Base-by-base conservation (phyloP, 371 early-diverging fungal genomes). In the Rhizomucor miehei region DNA sequence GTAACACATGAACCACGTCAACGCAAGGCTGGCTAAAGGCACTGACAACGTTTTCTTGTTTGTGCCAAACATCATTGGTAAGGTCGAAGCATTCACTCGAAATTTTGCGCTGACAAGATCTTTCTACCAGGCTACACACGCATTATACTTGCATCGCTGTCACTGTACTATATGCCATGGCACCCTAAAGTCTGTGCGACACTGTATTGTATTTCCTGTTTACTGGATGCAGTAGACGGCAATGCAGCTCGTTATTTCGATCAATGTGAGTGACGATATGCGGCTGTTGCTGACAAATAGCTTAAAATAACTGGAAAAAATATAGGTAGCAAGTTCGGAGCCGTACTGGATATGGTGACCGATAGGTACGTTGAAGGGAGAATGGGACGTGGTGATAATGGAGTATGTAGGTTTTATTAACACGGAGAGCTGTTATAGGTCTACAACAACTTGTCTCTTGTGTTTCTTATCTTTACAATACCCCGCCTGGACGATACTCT, bases 261-360 rank as follows among this genome's bases (percentile, higher is more conserved):
- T 54, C 99, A 99, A 75, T 89, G 94, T 88, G 81, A 66, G 81
- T 62, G 20, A 13, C 8, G 25, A 11, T 29, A 29, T 29, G 29
- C 29, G n/a, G 29, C 29, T 3, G 29, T 29, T 29, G 29, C 29
- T 29, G 29, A 29, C 29, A 29, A 29, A 29, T 29, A 5, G 29
- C 29, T 29, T 29, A 29, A 17, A 36, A 43, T 34, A 16, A 20
- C 6, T 20, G 25, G 14, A n/a, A 43, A 16, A 0, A 13, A 16
- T 20, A 56, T 69, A 94, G 92, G 89, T 62, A 90, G 90, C 67
- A 86, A 88, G 62, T 95, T 97, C 69, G 98, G 98, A 35, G 93
- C 94, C 24, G 97, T 96, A 24, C 76, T 98, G 51, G 98, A 98
- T 67, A 97, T 97, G 98, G 96, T 97, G 47, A 96, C 96, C 23